Evolutionary conservation across 2,329 filamentous ascomycete genomes (phyloP).

Genomic region (Epichloe aotearoae): DNA sequence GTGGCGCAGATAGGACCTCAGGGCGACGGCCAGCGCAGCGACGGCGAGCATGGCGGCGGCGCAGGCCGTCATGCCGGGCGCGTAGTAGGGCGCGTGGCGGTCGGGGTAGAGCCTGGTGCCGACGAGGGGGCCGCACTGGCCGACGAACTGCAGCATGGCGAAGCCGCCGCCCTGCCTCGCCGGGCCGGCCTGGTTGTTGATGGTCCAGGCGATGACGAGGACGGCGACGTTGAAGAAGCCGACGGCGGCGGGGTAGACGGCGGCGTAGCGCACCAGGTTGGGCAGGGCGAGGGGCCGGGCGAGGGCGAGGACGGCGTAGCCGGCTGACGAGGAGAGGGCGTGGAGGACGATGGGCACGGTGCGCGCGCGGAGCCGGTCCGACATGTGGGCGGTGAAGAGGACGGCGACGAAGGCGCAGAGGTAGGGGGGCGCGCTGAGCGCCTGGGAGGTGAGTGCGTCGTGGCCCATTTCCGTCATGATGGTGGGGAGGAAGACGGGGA

Average conservation of each 20-base stretch:
- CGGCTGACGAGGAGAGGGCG: conserved; percentile 49
- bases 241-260: conserved; percentile 62
- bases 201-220: conserved; percentile 73
- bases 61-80: conserved; percentile 48
- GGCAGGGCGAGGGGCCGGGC: conserved; percentile 32
- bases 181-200: conserved; percentile 68
- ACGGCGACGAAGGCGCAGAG: conserved; percentile 61
- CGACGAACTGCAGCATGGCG: conserved; percentile 67
- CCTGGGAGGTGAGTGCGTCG: conserved; percentile 54
- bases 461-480: conserved; percentile 69
- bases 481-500: conserved; percentile 78
- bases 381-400: conserved; percentile 57
- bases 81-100: conserved; percentile 46
- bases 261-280: conserved; percentile 49
- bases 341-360: conserved; percentile 55
- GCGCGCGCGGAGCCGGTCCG: conserved; percentile 52
- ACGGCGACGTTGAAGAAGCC: conserved; percentile 81
- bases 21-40: conserved; percentile 36
- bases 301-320: conserved; percentile 49
- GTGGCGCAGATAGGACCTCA: conserved; percentile 40
- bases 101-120: conserved; percentile 53
- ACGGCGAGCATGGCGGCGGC: conserved; percentile 50
- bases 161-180: conserved; percentile 63
- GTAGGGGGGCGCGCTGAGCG: conserved; percentile 70
- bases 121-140: conserved; percentile 65